Evolutionary conservation across 1,284 basidiomycete genomes (phyloP).

Genomic region (Sporisorium exsertum): DNA sequence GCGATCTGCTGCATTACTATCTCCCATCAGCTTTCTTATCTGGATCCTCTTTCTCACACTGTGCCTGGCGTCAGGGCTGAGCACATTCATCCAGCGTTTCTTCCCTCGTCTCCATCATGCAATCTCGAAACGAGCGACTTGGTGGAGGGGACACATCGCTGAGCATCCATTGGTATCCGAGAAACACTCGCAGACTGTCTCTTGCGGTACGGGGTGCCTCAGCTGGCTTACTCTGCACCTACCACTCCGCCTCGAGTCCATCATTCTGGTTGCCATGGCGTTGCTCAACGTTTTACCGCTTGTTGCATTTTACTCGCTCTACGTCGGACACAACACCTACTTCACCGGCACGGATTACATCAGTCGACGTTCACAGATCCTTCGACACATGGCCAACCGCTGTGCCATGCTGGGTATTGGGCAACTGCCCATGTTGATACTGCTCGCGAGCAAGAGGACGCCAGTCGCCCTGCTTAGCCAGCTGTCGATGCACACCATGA

Average conservation of each 20-base stretch:
- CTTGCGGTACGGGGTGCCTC: constrained; percentile 13
- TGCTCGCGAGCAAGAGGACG: constrained; percentile 65
- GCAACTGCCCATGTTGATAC: constrained; percentile 61
- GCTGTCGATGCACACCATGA: constrained; percentile 57
- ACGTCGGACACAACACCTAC: constrained; percentile 31
- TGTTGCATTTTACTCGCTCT: constrained; percentile 29
- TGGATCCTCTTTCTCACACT: constrained; percentile 21
- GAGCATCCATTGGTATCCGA: constrained; percentile 22
- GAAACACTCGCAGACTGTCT: constrained; percentile 17
- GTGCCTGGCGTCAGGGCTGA: constrained; percentile 1
- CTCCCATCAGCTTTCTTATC: constrained; percentile 17
- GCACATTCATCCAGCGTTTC: constrained; percentile 9
- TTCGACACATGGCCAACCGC: constrained; percentile 55
- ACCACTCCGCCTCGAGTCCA: constrained; percentile 45
- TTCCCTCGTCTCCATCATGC: constrained; percentile 7
- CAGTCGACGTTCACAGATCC: constrained; percentile 22
- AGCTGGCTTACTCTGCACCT: constrained; percentile 34
- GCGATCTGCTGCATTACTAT: background rate
- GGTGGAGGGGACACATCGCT: constrained; percentile 26
- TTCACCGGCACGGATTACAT: constrained; percentile 24
- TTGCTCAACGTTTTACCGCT: constrained; percentile 35
- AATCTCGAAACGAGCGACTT: background rate
- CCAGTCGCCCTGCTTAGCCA: constrained; percentile 59
- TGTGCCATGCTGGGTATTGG: constrained; percentile 60
- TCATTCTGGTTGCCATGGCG: constrained; percentile 31